These are phyloP conservation scores for Ogataea nitratoaversa DNA, from an alignment of 805 yeast species.

Conservation along the genomic window DNA sequence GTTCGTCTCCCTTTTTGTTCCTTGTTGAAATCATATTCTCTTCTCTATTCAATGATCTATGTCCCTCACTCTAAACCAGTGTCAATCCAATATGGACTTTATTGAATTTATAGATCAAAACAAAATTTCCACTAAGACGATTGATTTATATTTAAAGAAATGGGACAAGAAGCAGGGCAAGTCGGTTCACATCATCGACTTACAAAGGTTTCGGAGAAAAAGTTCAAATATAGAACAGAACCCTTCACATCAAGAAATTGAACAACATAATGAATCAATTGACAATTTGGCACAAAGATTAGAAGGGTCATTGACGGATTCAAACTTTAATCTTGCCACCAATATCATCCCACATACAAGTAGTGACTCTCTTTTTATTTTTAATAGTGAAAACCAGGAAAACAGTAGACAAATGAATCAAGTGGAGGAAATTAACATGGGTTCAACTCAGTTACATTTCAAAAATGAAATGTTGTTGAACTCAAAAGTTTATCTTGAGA, in stretches of 20 bases:
- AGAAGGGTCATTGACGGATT: slow-evolving; percentile 7
- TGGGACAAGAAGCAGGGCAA: neutral
- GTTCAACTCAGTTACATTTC: no score
- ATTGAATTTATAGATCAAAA: slow-evolving; percentile 5
- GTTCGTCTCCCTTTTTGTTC: no score
- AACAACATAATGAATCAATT: neutral
- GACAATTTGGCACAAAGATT: slow-evolving; percentile 6
- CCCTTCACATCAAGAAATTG: no score
- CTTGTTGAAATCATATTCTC: no score
- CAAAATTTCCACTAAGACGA: slow-evolving; percentile 5
- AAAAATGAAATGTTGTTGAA: no score
- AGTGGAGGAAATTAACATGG: no score
- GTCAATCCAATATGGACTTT: slow-evolving; percentile 17
- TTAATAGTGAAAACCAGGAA: neutral
- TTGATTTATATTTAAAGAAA: slow-evolving; percentile 3
- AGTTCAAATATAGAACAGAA: neutral
- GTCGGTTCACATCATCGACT: neutral
- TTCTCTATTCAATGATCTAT: no score
- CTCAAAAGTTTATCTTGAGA: no score
- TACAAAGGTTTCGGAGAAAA: neutral
- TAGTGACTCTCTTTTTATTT: neutral
- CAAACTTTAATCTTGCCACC: slow-evolving; percentile 9
- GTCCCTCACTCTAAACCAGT: no score
- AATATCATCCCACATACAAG: slow-evolving; percentile 7
- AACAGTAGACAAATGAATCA: no score